Evolutionary conservation across 257 asterid species (phyloP).

Genomic region (Lithospermum erythrorhizon): DNA sequence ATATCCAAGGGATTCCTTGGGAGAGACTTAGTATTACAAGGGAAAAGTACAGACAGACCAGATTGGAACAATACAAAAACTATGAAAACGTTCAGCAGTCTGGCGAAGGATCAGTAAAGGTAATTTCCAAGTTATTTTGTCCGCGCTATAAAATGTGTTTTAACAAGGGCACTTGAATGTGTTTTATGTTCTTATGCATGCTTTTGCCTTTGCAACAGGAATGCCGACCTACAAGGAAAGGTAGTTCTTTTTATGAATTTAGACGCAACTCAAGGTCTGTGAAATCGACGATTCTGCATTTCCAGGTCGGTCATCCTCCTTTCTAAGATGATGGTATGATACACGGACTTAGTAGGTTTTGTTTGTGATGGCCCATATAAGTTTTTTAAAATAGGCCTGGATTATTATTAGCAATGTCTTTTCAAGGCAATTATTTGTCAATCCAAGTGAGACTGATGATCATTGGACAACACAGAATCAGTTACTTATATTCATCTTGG

Average conservation of each 20-base stretch:
- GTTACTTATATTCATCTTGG: too few relatives aligned
- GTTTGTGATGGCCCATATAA: not conserved
- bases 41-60: slow-evolving; percentile 51
- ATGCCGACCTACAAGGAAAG: slow-evolving; percentile 48
- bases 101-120: slow-evolving; percentile 53
- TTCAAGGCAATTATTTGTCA: not conserved
- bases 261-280: slow-evolving; percentile 65
- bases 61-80: slow-evolving; percentile 57
- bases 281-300: slow-evolving; percentile 63
- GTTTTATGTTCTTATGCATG: slow-evolving; percentile 1
- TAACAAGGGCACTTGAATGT: not conserved
- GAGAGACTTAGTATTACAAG: slow-evolving; percentile 55
- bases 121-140: slow-evolving; percentile 9
- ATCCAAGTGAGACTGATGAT: too few relatives aligned
- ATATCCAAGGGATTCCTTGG: slow-evolving; percentile 89
- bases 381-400: not conserved
- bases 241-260: slow-evolving; percentile 39
- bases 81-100: slow-evolving; percentile 59
- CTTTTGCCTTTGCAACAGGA: slow-evolving; percentile 25
- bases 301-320: slow-evolving; percentile 37
- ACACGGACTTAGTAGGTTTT: not conserved
- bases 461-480: too few relatives aligned
- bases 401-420: not conserved
- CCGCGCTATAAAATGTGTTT: not conserved
- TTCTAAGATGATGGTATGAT: not conserved